phyloP scores from a whole-genome alignment of 1,284 basidiomycete species.

The Tremellales sp. region DNA sequence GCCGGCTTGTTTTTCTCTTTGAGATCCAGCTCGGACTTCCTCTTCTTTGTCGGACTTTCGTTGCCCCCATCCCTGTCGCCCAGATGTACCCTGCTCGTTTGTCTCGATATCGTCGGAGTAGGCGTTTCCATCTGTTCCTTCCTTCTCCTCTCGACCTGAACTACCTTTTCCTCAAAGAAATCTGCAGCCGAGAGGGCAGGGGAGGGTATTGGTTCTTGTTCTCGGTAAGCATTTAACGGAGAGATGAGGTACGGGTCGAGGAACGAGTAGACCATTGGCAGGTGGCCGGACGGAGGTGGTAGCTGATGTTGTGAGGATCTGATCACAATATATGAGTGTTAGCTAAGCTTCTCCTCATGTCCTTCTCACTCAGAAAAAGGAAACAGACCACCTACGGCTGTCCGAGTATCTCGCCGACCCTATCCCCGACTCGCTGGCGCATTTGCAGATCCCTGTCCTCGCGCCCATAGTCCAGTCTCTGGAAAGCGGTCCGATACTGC shows the following conservation, averaged over 20 bases:
- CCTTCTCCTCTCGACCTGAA: background rate
- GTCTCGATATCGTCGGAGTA: background rate
- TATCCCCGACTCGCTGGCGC: conserved; percentile 20
- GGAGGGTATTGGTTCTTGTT: background rate
- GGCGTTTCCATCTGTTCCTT: background rate
- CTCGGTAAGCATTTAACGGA: background rate
- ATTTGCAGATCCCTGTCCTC: conserved; percentile 29
- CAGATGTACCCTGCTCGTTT: conserved; percentile 2
- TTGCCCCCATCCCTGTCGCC: no score
- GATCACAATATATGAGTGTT: background rate
- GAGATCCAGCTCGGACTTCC: background rate
- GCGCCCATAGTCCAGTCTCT: conserved; percentile 27
- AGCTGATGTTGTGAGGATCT: background rate
- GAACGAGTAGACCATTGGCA: no score
- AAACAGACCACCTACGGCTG: background rate
- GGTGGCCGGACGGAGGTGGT: no score
- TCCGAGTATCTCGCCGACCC: conserved; percentile 21
- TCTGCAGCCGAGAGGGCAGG: background rate
- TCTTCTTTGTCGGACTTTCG: conserved; percentile 10
- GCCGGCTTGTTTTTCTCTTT: background rate
- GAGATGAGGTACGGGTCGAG: no score
- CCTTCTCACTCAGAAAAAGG: background rate
- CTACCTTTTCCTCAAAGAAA: background rate
- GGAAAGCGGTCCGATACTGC: conserved; percentile 30
- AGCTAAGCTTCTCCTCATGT: background rate